Percentiles rank a stretch among this genome's conserved stretches.
Conservation (phyloP, 768 basidiomycete genomes). For the Suillus variegatus region DNA sequence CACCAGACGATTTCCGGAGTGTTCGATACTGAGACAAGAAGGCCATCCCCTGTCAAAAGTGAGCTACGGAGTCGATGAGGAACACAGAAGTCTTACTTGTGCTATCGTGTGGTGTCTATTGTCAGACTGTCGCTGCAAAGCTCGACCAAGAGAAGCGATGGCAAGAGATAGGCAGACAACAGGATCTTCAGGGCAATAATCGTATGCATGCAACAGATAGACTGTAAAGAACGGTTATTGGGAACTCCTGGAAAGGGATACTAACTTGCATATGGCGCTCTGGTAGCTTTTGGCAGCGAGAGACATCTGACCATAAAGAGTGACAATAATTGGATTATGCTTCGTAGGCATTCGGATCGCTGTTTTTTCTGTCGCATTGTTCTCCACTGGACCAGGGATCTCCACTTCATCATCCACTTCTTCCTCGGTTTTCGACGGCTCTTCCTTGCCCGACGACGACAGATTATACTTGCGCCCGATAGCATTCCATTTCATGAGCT, state of each 20-base stretch:
- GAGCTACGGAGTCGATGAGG: background rate
- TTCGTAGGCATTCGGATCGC: slow-evolving; percentile 57
- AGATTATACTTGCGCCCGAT: slow-evolving; percentile 58
- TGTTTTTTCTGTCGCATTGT: slow-evolving; percentile 24
- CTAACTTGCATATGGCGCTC: slow-evolving; percentile 79
- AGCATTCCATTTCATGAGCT: slow-evolving; percentile 61
- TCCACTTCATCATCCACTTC: slow-evolving; percentile 34
- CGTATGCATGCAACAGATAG: slow-evolving; percentile 88
- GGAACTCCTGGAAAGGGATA: background rate
- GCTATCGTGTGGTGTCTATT: slow-evolving; percentile 89
- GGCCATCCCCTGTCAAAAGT: slow-evolving; percentile 65
- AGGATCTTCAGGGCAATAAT: slow-evolving; percentile 81
- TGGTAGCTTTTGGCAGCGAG: slow-evolving; percentile 87
- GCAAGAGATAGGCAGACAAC: slow-evolving; percentile 82
- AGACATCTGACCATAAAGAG: slow-evolving; percentile 82
- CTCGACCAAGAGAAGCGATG: slow-evolving; percentile 83
- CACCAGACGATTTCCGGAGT: slow-evolving; percentile 47
- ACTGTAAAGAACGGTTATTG: slow-evolving; percentile 44
- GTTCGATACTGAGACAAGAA: slow-evolving; percentile 82
- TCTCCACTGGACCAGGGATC: slow-evolving; percentile 15
- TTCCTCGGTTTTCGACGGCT: slow-evolving; percentile 29
- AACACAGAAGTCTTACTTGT: slow-evolving; percentile 44
- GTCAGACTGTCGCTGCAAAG: slow-evolving; percentile 93
- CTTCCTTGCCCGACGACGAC: slow-evolving; percentile 39
- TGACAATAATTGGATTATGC: slow-evolving; percentile 67